phyloP scores from a whole-genome alignment of 2,329 filamentous ascomycete species.

The Colletotrichum aenigma region DNA sequence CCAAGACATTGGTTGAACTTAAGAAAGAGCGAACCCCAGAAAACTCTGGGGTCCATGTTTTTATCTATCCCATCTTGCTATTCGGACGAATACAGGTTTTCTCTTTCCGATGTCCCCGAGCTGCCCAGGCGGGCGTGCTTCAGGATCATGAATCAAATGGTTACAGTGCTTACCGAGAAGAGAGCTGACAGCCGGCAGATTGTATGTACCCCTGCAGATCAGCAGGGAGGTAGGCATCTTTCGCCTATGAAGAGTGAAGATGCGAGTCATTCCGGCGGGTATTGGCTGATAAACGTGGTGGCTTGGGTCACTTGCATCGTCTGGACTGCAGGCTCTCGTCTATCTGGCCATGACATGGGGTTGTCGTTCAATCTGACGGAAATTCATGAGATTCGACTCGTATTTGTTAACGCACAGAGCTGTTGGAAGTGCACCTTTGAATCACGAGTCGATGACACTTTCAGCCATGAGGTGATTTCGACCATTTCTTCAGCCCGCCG shows the following conservation, averaged over 20 bases:
- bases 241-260: neutral
- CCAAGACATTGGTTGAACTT: neutral
- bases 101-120: neutral
- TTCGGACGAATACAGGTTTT: neutral
- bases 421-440: neutral
- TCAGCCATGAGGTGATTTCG: neutral
- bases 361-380: neutral
- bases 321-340: neutral
- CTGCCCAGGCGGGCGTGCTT: neutral
- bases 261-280: neutral
- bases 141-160: neutral
- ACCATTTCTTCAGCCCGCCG: neutral
- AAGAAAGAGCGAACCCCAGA: neutral
- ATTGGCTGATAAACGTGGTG: neutral
- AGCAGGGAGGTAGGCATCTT: neutral
- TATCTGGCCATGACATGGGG: neutral
- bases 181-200: neutral
- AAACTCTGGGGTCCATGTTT: neutral
- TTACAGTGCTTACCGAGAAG: neutral
- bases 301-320: neutral
- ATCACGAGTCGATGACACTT: neutral
- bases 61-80: neutral
- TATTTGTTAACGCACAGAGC: neutral
- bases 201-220: neutral
- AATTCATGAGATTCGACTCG: neutral